A percentile compares a stretch with the other conserved stretches of the same genome.
phyloP scores from a whole-genome alignment of 2,329 filamentous ascomycete genomes.

The Aureobasidium musti region DNA sequence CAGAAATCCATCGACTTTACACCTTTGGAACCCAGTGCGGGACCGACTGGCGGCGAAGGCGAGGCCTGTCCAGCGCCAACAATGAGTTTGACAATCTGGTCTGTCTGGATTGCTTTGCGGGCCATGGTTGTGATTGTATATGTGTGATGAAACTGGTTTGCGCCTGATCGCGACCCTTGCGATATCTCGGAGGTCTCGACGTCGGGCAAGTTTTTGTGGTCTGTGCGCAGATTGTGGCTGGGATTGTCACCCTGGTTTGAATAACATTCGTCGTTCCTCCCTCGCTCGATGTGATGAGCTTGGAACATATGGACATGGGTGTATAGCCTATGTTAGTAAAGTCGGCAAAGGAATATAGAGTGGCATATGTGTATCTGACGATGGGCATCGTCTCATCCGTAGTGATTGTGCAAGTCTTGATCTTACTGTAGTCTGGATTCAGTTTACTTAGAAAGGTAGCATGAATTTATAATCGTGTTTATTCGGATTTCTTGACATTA shows the following conservation, averaged over 20 bases:
- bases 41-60: conserved; percentile 93
- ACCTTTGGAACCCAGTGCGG: conserved; percentile 93
- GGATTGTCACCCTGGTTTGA: neutral
- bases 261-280: no score
- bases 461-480: neutral
- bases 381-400: neutral
- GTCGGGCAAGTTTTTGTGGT: conserved; percentile 11
- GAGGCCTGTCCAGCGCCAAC: conserved; percentile 94
- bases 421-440: no score
- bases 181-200: neutral
- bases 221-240: neutral
- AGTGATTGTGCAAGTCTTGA: no score
- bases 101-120: conserved; percentile 53
- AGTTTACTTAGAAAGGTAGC: no score
- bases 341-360: no score
- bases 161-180: neutral
- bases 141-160: conserved; percentile 19
- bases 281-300: no score
- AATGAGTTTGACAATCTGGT: conserved; percentile 94
- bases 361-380: no score
- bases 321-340: no score
- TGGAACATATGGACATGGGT: no score
- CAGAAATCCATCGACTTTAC: conserved; percentile 99
- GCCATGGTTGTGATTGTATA: conserved; percentile 48
- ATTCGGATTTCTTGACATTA: conserved; percentile 20